These are phyloP conservation scores for Eurotiales sp. DNA, from an alignment of 2,329 filamentous ascomycete genomes.

Conservation along the genomic window DNA sequence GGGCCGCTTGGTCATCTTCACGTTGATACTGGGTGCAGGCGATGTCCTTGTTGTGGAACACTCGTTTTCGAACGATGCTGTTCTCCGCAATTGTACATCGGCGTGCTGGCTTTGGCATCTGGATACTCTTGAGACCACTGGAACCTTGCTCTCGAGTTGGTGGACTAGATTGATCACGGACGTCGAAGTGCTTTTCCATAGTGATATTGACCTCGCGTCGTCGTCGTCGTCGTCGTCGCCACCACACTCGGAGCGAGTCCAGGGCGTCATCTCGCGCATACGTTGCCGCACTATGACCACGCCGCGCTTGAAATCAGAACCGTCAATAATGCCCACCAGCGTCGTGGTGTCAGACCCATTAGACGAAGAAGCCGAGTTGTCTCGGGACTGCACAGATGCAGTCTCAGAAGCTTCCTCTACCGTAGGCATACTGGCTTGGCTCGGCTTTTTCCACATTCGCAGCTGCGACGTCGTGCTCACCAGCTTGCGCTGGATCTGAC, in stretches of 20 bases:
- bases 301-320: neutral
- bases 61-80: too few relatives aligned
- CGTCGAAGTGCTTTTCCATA: constrained; percentile 1
- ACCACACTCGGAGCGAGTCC: constrained; percentile 9
- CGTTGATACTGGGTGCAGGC: too few relatives aligned
- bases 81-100: neutral
- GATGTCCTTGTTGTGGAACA: too few relatives aligned
- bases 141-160: neutral
- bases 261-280: constrained; percentile 10
- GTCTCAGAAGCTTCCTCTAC: too few relatives aligned
- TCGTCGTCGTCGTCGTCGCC: too few relatives aligned
- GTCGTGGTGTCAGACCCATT: neutral
- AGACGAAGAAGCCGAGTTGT: neutral
- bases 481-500: constrained; percentile 30
- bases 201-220: neutral
- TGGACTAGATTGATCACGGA: neutral
- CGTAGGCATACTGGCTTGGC: neutral
- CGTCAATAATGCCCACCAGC: neutral
- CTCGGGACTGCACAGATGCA: neutral
- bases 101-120: neutral
- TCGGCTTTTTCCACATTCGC: neutral
- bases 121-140: neutral
- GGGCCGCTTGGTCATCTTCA: neutral
- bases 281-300: constrained; percentile 7
- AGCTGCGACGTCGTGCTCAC: constrained; percentile 12